These are phyloP conservation scores for Komagataella mondaviorum DNA, from an alignment of 805 yeast genomes.

Conservation along the genomic window DNA sequence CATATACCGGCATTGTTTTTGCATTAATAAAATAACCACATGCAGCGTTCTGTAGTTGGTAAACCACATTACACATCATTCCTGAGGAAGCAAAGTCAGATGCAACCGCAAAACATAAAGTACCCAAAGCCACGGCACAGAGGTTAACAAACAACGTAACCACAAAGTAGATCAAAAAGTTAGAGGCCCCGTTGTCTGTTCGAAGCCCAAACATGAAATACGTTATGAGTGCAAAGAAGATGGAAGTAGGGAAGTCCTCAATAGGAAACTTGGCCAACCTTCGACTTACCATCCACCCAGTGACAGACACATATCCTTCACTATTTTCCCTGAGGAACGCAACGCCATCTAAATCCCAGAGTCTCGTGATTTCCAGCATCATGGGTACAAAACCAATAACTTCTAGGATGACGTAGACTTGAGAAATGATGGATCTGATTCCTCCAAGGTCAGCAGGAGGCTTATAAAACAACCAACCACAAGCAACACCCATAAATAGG, in stretches of 20 bases:
- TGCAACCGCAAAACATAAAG: constrained; percentile 32
- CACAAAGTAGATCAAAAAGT: constrained; percentile 44
- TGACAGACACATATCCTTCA: constrained; percentile 45
- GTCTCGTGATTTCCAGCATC: constrained; percentile 36
- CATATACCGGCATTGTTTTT: constrained; percentile 61
- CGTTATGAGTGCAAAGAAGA: constrained; percentile 39
- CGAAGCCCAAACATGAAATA: constrained; percentile 63
- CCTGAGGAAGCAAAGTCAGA: constrained; percentile 42
- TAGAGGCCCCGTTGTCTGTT: constrained; percentile 16
- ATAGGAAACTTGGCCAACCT: constrained; percentile 42
- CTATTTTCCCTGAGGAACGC: constrained; percentile 43
- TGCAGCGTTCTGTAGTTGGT: constrained; percentile 54
- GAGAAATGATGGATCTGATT: constrained; percentile 38
- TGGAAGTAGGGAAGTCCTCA: constrained; percentile 49
- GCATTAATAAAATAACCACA: constrained; percentile 69
- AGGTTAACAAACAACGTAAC: constrained; percentile 34
- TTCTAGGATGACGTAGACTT: constrained; percentile 31
- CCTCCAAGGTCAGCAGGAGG: constrained; percentile 46
- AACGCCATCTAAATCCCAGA: constrained; percentile 34
- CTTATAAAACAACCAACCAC: constrained; percentile 58
- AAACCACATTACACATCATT: constrained; percentile 35
- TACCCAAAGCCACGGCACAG: constrained; percentile 35
- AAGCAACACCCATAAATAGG: constrained; percentile 30
- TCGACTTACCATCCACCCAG: constrained; percentile 49
- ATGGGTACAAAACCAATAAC: constrained; percentile 35